These are phyloP conservation scores for Lippia alba DNA, from an alignment of 305 asterid species.

Conservation along the genomic window DNA sequence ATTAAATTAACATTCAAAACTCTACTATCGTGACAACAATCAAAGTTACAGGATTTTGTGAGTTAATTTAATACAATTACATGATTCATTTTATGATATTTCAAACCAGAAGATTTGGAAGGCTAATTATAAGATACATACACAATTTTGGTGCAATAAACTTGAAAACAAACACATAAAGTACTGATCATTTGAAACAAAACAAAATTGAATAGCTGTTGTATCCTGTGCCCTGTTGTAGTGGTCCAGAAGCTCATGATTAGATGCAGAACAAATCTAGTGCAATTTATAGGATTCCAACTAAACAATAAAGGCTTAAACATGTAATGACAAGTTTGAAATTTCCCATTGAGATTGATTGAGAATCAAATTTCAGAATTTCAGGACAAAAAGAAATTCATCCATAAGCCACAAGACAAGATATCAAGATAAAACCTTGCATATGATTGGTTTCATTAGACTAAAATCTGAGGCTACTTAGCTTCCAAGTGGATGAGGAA, in stretches of 20 bases:
- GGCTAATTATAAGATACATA: too few species aligned
- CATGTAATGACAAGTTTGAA: slow-evolving; percentile 23
- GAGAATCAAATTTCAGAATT: slow-evolving; percentile 30
- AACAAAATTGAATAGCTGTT: not conserved
- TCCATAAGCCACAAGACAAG: slow-evolving; percentile 14
- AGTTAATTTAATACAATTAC: too few species aligned
- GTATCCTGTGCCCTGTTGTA: not conserved
- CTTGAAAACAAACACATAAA: not conserved
- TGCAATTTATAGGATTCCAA: slow-evolving; percentile 5
- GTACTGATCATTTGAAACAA: not conserved
- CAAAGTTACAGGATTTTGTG: too few species aligned
- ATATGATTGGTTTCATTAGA: slow-evolving; percentile 7
- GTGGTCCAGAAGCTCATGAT: slow-evolving; percentile 31
- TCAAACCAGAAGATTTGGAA: too few species aligned
- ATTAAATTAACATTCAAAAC: too few species aligned
- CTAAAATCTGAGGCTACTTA: slow-evolving; percentile 27
- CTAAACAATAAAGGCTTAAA: slow-evolving; percentile 20
- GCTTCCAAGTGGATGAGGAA: slow-evolving; percentile 37
- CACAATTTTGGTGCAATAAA: too few species aligned
- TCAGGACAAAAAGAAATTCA: slow-evolving; percentile 19
- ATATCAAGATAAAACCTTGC: slow-evolving; percentile 3
- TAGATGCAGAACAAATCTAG: slow-evolving; percentile 27
- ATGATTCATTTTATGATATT: too few species aligned
- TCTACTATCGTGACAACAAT: too few species aligned
- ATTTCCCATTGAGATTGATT: not conserved